Evolutionary conservation across 2,329 filamentous ascomycete genomes (phyloP).

Genomic region (Nemania sp.): DNA sequence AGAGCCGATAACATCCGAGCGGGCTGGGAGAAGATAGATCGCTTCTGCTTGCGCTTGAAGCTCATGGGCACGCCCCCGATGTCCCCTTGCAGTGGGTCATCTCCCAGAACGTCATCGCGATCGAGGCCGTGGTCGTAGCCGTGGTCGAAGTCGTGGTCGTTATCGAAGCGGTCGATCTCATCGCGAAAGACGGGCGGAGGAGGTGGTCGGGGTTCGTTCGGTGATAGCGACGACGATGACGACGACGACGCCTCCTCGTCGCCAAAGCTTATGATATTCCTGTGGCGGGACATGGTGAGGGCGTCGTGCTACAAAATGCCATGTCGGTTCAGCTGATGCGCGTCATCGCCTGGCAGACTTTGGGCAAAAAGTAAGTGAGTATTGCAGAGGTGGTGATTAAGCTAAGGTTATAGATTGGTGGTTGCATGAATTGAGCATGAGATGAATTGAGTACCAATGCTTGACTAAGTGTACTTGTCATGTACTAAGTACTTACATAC

Average conservation of each 20-base stretch:
- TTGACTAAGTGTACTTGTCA: too few relatives aligned
- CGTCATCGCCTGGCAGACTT: not conserved
- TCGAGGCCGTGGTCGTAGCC: conserved; percentile 26
- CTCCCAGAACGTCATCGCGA: conserved; percentile 49
- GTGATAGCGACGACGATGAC: conserved; percentile 35
- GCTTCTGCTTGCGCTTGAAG: conserved; percentile 72
- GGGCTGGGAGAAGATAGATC: conserved; percentile 51
- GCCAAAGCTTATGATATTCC: conserved; percentile 36
- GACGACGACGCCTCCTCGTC: conserved; percentile 38
- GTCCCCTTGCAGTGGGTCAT: conserved; percentile 60
- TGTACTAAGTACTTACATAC: too few relatives aligned
- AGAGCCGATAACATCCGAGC: conserved; percentile 55
- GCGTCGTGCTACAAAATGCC: conserved; percentile 34
- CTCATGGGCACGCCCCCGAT: conserved; percentile 58
- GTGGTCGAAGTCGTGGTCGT: conserved; percentile 26
- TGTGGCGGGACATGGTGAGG: conserved; percentile 40
- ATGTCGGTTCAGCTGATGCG: conserved; percentile 30
- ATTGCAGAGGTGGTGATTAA: too few relatives aligned
- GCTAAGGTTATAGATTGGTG: too few relatives aligned
- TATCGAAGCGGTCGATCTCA: conserved; percentile 37
- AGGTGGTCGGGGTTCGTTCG: conserved; percentile 29
- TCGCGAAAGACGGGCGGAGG: conserved; percentile 41
- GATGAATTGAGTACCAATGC: too few relatives aligned
- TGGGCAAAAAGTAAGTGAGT: too few relatives aligned
- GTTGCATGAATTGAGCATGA: too few relatives aligned